Evolutionary conservation across 768 basidiomycete genomes (phyloP).

Genomic region (Boletus sp.): DNA sequence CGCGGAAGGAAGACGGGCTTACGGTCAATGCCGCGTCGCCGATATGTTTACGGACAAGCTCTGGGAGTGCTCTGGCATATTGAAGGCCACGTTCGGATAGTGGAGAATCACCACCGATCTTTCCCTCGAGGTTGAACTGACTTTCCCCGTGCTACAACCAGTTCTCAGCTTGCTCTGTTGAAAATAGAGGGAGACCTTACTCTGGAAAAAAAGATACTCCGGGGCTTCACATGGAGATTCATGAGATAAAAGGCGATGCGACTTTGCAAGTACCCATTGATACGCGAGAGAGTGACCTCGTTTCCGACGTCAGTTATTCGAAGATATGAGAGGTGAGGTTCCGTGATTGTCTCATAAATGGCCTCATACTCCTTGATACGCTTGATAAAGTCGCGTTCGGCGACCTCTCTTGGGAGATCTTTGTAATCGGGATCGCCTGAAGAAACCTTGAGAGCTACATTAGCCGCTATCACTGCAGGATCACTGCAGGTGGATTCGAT

Average conservation of each 20-base stretch:
- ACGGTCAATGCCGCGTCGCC: conserved; percentile 87
- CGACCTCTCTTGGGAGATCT: conserved; percentile 78
- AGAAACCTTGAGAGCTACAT: conserved; percentile 92
- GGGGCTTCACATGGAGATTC: conserved; percentile 95
- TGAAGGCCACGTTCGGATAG: conserved; percentile 80
- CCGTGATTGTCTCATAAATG: conserved; percentile 93
- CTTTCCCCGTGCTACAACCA: conserved; percentile 88
- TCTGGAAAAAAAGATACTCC: conserved; percentile 93
- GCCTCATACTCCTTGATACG: conserved; percentile 93
- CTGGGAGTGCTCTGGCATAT: conserved; percentile 85
- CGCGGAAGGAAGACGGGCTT: conserved; percentile 17
- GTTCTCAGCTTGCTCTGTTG: conserved; percentile 2
- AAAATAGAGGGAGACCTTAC: conserved; percentile 46
- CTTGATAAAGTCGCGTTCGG: conserved; percentile 84
- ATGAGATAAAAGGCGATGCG: conserved; percentile 98
- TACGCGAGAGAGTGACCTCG: conserved; percentile 80
- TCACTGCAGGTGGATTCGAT: conserved; percentile 95
- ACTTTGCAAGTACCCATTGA: conserved; percentile 94
- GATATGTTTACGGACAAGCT: conserved; percentile 84
- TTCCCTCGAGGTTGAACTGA: conserved; percentile 92
- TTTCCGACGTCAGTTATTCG: conserved; percentile 92
- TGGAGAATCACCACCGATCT: conserved; percentile 95
- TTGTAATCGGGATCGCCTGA: conserved; percentile 99
- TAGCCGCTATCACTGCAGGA: conserved; percentile 90
- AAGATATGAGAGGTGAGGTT: conserved; percentile 86